phyloP scores from a whole-genome alignment of 805 yeast species.

The Pichia phayaonensis region DNA sequence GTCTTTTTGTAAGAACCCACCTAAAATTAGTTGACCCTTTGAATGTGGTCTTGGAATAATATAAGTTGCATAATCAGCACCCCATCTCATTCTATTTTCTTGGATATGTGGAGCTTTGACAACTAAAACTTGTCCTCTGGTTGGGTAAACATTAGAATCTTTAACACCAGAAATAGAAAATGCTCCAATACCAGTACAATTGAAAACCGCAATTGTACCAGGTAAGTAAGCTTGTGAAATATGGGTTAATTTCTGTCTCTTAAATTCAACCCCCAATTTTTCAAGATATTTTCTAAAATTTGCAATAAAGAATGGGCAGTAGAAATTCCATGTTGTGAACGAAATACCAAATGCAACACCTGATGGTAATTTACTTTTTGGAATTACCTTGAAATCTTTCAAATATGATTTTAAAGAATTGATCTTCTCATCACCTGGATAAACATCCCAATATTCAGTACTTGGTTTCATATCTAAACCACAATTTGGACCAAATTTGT shows the following conservation, averaged over 20 bases:
- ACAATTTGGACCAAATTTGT: slow-evolving; percentile 36
- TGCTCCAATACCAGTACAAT: slow-evolving; percentile 73
- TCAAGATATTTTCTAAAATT: slow-evolving; percentile 38
- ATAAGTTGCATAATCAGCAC: slow-evolving; percentile 51
- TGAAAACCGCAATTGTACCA: slow-evolving; percentile 45
- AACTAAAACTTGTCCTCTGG: slow-evolving; percentile 73
- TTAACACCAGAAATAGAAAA: slow-evolving; percentile 52
- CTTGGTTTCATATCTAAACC: slow-evolving; percentile 49
- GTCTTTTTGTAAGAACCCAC: slow-evolving; percentile 62
- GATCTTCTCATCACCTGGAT: slow-evolving; percentile 41
- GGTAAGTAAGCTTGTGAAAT: slow-evolving; percentile 44
- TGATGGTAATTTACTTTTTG: slow-evolving; percentile 34
- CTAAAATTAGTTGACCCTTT: slow-evolving; percentile 58
- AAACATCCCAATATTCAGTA: slow-evolving; percentile 48
- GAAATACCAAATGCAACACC: slow-evolving; percentile 50
- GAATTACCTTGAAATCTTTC: slow-evolving; percentile 36
- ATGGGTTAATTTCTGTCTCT: slow-evolving; percentile 39
- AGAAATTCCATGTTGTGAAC: slow-evolving; percentile 60
- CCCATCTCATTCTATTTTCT: slow-evolving; percentile 54
- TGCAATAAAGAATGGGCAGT: slow-evolving; percentile 54
- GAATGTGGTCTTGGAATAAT: slow-evolving; percentile 64
- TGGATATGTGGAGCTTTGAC: slow-evolving; percentile 58
- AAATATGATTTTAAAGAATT: slow-evolving; percentile 41
- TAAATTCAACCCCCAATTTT: slow-evolving; percentile 42
- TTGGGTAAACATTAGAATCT: slow-evolving; percentile 56